Evolutionary conservation across 2,329 filamentous ascomycete species (phyloP), one percentile per base, ranked within the genome.

Genomic region (Clarireedia homoeocarpa): DNA sequence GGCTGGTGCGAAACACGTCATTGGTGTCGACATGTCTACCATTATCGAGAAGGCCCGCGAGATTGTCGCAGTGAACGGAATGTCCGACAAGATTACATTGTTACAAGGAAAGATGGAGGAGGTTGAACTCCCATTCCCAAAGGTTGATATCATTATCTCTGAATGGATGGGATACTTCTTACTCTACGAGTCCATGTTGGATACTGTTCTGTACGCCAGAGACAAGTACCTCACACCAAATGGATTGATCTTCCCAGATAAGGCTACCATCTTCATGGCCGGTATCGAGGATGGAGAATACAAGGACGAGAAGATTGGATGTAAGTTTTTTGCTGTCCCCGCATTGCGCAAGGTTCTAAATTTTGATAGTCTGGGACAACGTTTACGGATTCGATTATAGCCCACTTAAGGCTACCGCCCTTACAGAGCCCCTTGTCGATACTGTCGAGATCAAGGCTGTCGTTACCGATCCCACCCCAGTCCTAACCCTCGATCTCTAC

Each of bases 151-250:
- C 71, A 99, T 99, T 76, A 95, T 99, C 72, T 97, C 92, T 2
- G 94, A 99, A 79, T 99, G 94, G 94, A 99, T 99, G 94, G 94
- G 94, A 36, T 99, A 99, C 78, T 97, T 97, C 79, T 78, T 99
- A 53, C 84, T 99, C 59, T 99, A 99, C 75, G 94, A 99, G 83
- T 89, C 83, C 82, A 99, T 99, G 94, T 75, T 99, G 70, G 94
- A 99, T 77, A 99, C 94, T 34, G 94, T 99, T 51, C 82, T 99
- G 58, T 97, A 96, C 71, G 94, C 94, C 26, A 86, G 94, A 66
- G 94, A 99, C 80, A 87, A 81, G 72, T 99, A 96, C 74, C 84
- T 99, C 59, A 79, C 77, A 61, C 86, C 88, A 71, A 88, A 88
- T 65, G 92, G 92, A 62, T 79, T 96, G 67, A 97, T 99, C 75